Evolutionary conservation across 805 yeast species (phyloP), one percentile per base, ranked within the genome.

Genomic region (Wickerhamiella australiensis): DNA sequence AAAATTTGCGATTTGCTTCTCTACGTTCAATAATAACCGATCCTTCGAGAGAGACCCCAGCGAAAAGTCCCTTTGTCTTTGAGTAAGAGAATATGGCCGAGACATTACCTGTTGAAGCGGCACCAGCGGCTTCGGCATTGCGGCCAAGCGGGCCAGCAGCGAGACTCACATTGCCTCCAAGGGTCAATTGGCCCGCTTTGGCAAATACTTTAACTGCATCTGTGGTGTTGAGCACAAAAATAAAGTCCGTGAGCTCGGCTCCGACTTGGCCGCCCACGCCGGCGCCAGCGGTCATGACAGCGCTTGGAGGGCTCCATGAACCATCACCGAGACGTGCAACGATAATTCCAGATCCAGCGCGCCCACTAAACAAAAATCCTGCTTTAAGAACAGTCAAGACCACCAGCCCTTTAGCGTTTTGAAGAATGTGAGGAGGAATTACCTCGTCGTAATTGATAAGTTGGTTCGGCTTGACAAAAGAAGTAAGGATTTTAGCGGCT

Each of bases 201-300:
- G 96, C 86, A 67, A 90, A 90, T 9, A 96, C 79, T 54, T 83
- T 85, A 43, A 90, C 98, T 2, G 98, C 97, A 1, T 87, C 77
- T 47, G 77, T 73, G 12, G 84, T 78, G 68, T 92, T 90, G 56
- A 90, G 74, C 53, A 92, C 88, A 64, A 90, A 90, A 25, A 90
- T 96, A 62, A 90, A 90, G 69, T 90, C 97, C 1, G 98, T 90
- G 60, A 90, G 70, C 64, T 90, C 98, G 7, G 95, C 88, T 38
- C 98, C 98, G 56, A 92, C 77, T 69, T 87, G 94, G 41, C 98
- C 98, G 52, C 98, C 98, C 5, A 92, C 96, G 61, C 98, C 97
- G 3, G 96, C 97, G 59, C 97, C 98, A 2, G 95, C 97, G 20
- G 96, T 85, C 48, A 79, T 81, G 56, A 92, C 82, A 8, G 96